Conservation (phyloP, 2,329 filamentous ascomycete genomes). For the Magnaporthiopsis rhizophila region DNA sequence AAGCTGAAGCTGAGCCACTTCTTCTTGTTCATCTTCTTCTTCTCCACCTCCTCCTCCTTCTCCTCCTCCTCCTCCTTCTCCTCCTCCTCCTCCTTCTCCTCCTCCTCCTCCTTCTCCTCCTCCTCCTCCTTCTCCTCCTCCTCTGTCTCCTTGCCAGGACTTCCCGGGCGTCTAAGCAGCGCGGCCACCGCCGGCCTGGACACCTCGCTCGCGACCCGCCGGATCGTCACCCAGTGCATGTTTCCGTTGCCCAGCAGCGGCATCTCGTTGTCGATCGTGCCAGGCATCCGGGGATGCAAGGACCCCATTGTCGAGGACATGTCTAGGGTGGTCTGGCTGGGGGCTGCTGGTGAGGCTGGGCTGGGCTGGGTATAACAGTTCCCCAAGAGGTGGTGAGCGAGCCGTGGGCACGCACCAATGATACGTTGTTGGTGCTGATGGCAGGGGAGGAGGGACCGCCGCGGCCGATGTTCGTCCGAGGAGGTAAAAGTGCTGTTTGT, state of each 20-base stretch:
- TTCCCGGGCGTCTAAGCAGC: too few species aligned
- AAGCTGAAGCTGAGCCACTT: not conserved
- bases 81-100: not conserved
- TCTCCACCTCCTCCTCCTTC: too few species aligned
- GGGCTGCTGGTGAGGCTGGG: too few species aligned
- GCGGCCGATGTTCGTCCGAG: not conserved
- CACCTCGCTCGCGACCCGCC: not conserved
- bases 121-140: not conserved
- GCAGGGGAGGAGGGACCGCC: too few species aligned
- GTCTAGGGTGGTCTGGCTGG: not conserved
- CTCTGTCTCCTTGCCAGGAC: not conserved
- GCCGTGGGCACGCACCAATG: not conserved
- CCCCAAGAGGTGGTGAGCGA: not conserved
- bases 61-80: too few species aligned
- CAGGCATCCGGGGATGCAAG: not conserved
- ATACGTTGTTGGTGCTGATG: not conserved
- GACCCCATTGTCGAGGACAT: not conserved
- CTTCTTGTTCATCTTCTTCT: too few species aligned
- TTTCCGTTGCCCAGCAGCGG: not conserved
- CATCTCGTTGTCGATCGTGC: not conserved
- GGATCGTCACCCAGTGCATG: not conserved
- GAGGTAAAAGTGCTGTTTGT: not conserved
- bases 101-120: too few species aligned
- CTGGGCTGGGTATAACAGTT: too few species aligned
- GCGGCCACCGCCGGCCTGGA: not conserved